phyloP scores from a whole-genome alignment of 2,329 filamentous ascomycete genomes.

The Corinectria fuckeliana region DNA sequence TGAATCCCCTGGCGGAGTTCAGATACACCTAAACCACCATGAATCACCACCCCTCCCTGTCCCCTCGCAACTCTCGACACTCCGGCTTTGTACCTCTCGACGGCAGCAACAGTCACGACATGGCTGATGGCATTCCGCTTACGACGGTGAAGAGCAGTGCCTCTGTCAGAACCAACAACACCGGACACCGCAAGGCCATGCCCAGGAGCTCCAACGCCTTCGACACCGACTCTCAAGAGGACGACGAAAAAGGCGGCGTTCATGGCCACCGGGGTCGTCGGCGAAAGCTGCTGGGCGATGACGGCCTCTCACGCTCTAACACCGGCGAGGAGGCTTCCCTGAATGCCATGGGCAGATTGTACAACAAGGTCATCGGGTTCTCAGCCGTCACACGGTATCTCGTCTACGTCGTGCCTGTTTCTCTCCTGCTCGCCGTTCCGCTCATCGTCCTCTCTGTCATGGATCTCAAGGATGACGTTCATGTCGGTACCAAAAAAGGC shows the following conservation, averaged over 20 bases:
- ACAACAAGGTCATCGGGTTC: constrained; percentile 68
- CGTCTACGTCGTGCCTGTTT: constrained; percentile 71
- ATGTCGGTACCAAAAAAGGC: constrained; percentile 11
- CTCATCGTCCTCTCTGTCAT: constrained; percentile 61
- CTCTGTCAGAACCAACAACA: constrained; percentile 54
- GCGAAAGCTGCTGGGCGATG: constrained; percentile 53
- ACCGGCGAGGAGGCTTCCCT: constrained; percentile 64
- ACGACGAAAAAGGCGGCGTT: constrained; percentile 58
- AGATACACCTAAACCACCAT: constrained; percentile 29
- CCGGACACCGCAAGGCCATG: constrained; percentile 57
- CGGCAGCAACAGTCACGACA: constrained; percentile 42
- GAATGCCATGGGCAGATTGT: constrained; percentile 70
- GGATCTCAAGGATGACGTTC: constrained; percentile 34
- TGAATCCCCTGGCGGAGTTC: constrained; percentile 34
- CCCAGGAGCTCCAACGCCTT: constrained; percentile 46
- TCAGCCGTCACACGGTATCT: constrained; percentile 70
- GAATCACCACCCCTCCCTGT: constrained; percentile 42
- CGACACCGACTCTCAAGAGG: constrained; percentile 43
- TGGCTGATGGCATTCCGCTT: constrained; percentile 60
- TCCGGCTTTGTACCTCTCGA: constrained; percentile 55
- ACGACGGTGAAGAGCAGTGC: constrained; percentile 61
- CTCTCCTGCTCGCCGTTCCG: constrained; percentile 65
- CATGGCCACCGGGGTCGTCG: constrained; percentile 53
- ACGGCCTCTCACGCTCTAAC: constrained; percentile 49
- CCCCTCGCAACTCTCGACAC: constrained; percentile 46